Conservation (phyloP, 192 early-diverging fungal genomes). For the Coemansia sp. region DNA sequence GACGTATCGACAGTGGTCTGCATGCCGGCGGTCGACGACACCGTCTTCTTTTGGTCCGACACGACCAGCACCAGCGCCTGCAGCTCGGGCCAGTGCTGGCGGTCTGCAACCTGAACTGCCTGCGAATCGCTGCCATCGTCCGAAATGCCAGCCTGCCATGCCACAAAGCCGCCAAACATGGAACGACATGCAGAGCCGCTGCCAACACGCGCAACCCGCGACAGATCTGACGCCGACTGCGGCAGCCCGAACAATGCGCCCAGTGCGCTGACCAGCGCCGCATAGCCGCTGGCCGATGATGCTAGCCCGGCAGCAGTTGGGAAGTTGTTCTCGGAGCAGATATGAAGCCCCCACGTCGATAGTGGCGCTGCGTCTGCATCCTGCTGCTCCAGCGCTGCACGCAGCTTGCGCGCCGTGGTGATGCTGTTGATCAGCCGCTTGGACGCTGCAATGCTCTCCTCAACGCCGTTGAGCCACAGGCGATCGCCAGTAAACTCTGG, state of each 20-base stretch:
- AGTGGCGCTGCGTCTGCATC: conserved; percentile 41
- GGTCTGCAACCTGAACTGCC: conserved; percentile 89
- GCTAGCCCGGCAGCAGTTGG: conserved; percentile 98
- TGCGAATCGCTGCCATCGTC: conserved; percentile 81
- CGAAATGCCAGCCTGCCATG: conserved; percentile 87
- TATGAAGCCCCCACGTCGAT: conserved; percentile 68
- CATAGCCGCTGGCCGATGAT: conserved; percentile 94
- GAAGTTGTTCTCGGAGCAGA: conserved; percentile 99
- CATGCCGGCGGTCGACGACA: conserved; percentile 94
- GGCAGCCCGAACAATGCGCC: conserved; percentile 71
- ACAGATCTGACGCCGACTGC: conserved; percentile 72
- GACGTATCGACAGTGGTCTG: conserved; percentile 95
- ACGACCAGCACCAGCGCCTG: conserved; percentile 94
- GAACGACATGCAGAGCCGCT: conserved; percentile 97
- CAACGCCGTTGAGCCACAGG: conserved; percentile 94
- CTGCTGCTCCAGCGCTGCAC: conserved; percentile 65
- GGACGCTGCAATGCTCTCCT: conserved; percentile 76
- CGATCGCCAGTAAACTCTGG: conserved; percentile 64
- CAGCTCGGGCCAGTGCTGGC: conserved; percentile 93
- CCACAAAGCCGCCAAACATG: conserved; percentile 97
- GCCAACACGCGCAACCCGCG: conserved; percentile 87
- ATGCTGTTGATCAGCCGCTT: conserved; percentile 85
- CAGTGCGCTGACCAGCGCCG: conserved; percentile 85
- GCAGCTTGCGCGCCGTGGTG: conserved; percentile 68
- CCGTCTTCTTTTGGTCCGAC: conserved; percentile 87